Base-by-base conservation (phyloP, 805 yeast genomes). In the Wickerhamomyces bovis region DNA sequence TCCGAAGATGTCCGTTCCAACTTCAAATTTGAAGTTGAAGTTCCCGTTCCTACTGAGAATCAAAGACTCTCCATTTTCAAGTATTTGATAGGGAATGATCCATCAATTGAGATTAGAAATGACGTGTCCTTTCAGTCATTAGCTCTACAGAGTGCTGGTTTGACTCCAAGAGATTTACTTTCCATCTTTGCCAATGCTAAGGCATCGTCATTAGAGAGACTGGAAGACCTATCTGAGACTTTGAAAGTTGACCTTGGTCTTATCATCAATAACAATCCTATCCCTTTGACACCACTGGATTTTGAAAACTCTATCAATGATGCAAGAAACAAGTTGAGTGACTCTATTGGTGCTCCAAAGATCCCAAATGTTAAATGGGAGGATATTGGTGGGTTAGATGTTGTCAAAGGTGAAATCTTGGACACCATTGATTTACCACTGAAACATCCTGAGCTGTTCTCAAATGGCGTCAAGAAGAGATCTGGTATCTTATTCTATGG, bases 381-480 rank as follows among this genome's bases (percentile, higher is more conserved):
- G 52, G 99, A 94, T 64, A 95, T 94, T 46, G 99, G 99, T 30
- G 99, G 99, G 2, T 71, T 94, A 55, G 97, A 88, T 52, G 57
- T 82, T 39, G 96, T 90, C 31, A 94, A 94, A 62, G 89, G 82
- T 56, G 97, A 92, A 58, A 92, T 94, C 55, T 68, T 90, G 63
- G 99, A 94, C 60, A 92, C 99, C 0, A 90, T 94, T 50, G 98
- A 92, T 56, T 80, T 92, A 85, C 99, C 99, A 3, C 71, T 92
- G 61, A 89, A 87, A 58, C 90, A 86, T 62, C 98, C 98, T 0
- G 95, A 89, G 54, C 69, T 94, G 47, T 92, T 92, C 66, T 76
- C 81, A 43, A 81, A 82, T 41, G 98, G 98, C 0, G 78, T 94
- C 62, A 92, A 94, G 64, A 92, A 92, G 62, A 76, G 99, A 65